phyloP scores from a whole-genome alignment of 495 filamentous ascomycete genomes.

The Annulohypoxylon stygium region DNA sequence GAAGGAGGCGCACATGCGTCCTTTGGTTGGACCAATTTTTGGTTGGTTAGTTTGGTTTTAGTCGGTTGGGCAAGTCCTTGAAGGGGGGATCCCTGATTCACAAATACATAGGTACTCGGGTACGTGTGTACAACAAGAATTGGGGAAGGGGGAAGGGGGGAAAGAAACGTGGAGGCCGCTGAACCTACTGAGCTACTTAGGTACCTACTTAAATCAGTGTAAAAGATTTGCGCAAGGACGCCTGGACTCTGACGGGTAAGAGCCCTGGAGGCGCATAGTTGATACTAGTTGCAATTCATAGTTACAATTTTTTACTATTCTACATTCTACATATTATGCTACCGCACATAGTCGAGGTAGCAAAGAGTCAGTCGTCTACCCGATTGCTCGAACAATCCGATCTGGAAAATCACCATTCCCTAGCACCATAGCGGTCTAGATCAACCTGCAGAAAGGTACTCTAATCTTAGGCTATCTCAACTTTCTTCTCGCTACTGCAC shows the following conservation, averaged over 20 bases:
- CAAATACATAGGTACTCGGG: conserved; percentile 21
- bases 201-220: conserved; percentile 3
- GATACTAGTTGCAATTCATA: neutral
- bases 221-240: conserved; percentile 42
- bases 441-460: conserved; percentile 33
- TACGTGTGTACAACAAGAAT: conserved; percentile 26
- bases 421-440: conserved; percentile 36
- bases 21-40: conserved; percentile 37
- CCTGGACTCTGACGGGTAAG: neutral
- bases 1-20: conserved; percentile 40
- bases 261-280: neutral
- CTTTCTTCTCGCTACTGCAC: conserved; percentile 16
- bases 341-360: neutral
- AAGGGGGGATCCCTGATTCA: conserved; percentile 29
- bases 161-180: conserved; percentile 48
- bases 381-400: conserved; percentile 16
- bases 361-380: conserved; percentile 23
- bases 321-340: too few species aligned
- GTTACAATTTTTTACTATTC: too few species aligned
- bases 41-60: conserved; percentile 27
- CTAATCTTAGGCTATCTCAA: conserved; percentile 42
- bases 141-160: conserved; percentile 44
- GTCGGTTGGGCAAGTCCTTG: conserved; percentile 37
- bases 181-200: conserved; percentile 36
- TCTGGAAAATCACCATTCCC: conserved; percentile 20